Conservation (phyloP, 139 green algal species). For the Micractinium sp. region DNA sequence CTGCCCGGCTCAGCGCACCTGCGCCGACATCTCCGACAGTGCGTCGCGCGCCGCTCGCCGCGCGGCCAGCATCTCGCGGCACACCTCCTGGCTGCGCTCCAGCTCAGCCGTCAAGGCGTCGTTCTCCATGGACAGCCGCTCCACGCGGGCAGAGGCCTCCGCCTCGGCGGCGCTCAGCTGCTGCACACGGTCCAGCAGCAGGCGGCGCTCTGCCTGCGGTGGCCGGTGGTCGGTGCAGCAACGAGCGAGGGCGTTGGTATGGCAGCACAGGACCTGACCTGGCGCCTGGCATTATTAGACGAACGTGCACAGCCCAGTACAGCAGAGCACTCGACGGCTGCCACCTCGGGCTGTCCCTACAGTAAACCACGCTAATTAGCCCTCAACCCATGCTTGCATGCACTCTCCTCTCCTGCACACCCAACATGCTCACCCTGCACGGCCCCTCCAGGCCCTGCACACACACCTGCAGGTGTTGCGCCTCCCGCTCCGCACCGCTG, state of each 20-base stretch:
- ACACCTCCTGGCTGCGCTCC: conserved; percentile 33
- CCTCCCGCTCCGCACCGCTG: background rate
- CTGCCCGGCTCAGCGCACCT: background rate
- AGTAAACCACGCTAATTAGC: no score
- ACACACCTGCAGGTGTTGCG: conserved; percentile 12
- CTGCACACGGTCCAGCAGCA: conserved; percentile 20
- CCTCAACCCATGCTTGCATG: no score
- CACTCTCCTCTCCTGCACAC: no score
- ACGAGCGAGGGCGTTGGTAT: background rate
- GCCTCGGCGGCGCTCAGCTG: background rate
- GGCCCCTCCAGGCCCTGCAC: no score
- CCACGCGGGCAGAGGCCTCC: background rate
- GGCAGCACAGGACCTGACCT: background rate
- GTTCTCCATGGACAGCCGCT: conserved; percentile 20
- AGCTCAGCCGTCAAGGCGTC: conserved; percentile 21
- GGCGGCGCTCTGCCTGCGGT: conserved; percentile 15
- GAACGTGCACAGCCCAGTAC: background rate
- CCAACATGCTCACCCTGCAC: no score
- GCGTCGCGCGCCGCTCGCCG: conserved; percentile 28
- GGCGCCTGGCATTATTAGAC: no score
- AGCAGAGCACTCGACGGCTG: background rate
- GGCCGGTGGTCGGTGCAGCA: background rate
- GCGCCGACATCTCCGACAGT: conserved; percentile 25
- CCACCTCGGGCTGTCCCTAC: no score
- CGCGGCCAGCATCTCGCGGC: conserved; percentile 28